Evolutionary conservation across 805 yeast genomes (phyloP).

Genomic region (Pichia californica): DNA sequence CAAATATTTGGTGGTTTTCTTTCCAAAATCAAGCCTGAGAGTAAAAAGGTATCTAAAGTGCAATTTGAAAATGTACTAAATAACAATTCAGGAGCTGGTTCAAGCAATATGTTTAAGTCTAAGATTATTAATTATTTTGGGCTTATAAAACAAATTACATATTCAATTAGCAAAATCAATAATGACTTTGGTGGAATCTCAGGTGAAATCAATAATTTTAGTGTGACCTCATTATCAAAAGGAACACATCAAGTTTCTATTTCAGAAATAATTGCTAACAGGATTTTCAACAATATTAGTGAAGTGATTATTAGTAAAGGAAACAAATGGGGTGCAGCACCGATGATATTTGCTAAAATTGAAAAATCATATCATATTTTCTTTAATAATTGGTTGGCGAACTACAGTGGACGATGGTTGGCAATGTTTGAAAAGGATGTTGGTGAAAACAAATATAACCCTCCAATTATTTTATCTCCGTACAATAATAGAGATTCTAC

Average conservation of each 20-base stretch:
- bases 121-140: conserved; percentile 15
- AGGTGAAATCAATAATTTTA: conserved; percentile 15
- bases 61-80: conserved; percentile 2
- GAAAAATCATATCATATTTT: conserved; percentile 33
- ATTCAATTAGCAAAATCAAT: conserved; percentile 18
- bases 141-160: conserved; percentile 12
- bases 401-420: conserved; percentile 60
- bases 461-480: background rate
- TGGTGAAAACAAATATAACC: conserved; percentile 8
- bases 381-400: conserved; percentile 41
- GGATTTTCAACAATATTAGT: background rate
- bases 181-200: conserved; percentile 30
- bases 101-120: conserved; percentile 19
- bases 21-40: background rate
- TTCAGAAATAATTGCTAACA: conserved; percentile 2
- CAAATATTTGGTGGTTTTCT: background rate
- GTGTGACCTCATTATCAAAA: conserved; percentile 15
- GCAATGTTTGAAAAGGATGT: conserved; percentile 31
- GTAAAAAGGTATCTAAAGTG: background rate
- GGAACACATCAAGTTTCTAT: conserved; percentile 1
- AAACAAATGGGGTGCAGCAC: conserved; percentile 7
- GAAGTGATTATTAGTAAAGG: conserved; percentile 9
- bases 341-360: conserved; percentile 11
- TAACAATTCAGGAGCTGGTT: conserved; percentile 21
- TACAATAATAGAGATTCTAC: background rate